A percentile compares a stretch with the other conserved stretches of the same genome.
Conservation (phyloP, 257 asterid species). For the Misopates orontium region DNA sequence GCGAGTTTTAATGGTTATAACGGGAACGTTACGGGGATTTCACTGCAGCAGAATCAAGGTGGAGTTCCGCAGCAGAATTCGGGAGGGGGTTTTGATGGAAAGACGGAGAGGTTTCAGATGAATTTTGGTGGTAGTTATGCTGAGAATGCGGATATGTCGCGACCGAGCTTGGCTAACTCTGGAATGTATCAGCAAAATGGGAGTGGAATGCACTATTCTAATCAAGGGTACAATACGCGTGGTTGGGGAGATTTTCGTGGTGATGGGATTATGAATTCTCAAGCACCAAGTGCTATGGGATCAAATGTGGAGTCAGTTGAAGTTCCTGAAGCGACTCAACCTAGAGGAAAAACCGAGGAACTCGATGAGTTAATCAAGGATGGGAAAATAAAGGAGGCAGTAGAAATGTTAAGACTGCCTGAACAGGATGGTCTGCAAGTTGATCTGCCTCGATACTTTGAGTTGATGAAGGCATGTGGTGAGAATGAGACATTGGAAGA, state of each 20-base stretch:
- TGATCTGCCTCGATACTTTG: constrained; percentile 54
- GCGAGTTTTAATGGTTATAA: constrained; percentile 7
- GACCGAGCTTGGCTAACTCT: constrained; percentile 16
- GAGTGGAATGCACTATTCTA: background rate
- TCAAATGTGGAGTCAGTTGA: constrained; percentile 29
- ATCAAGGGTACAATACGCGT: too few relatives aligned
- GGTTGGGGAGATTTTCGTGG: too few relatives aligned
- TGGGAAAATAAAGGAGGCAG: constrained; percentile 60
- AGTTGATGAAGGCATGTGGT: constrained; percentile 63
- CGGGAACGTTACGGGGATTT: constrained; percentile 22
- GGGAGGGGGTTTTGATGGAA: constrained; percentile 11
- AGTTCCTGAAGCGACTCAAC: constrained; percentile 27
- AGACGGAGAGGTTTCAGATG: too few relatives aligned
- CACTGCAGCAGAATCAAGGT: constrained; percentile 17
- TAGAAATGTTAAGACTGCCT: constrained; percentile 47
- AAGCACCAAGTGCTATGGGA: constrained; percentile 15
- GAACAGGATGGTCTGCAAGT: constrained; percentile 46
- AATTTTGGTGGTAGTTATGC: constrained; percentile 17
- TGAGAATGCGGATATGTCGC: constrained; percentile 30
- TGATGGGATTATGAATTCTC: constrained; percentile 30
- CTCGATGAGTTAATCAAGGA: constrained; percentile 56
- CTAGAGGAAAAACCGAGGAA: constrained; percentile 42
- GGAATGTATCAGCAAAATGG: constrained; percentile 33
- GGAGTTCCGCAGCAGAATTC: background rate
- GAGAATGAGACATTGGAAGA: constrained; percentile 57